Base-by-base conservation (phyloP, 306 rosid genomes). In the Trifolium repens region DNA sequence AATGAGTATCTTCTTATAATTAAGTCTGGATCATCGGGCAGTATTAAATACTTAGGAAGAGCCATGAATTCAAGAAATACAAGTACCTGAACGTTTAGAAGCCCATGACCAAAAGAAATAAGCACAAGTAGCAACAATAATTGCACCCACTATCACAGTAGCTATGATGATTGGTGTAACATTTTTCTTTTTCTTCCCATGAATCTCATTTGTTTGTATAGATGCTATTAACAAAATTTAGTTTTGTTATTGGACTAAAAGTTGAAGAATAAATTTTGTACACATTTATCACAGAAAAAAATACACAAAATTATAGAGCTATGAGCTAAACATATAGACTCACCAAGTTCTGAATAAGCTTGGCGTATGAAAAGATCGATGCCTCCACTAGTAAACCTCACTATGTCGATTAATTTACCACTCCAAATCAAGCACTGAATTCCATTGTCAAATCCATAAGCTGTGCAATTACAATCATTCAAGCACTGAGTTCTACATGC, bases 401-500 rank as follows among this genome's bases (percentile, higher is more conserved):
- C 22, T 6, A 67, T 11, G 77, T 84, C 87, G 44, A 42, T 7
- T 9, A 80, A 76, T 5, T 76, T 40, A 7, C 14, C 24, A 7
- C 34, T 67, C 87, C 87, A 80, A 8, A 0, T 10, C 73, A 84
- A 32, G 14, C 84, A 84, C 0, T 70, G 70, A 42, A 73, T 47
- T 7, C 15, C 63, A n/a, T 12, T 2, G 44, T 59, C 79, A 53
- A 42, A 43, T 49, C 77, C 82, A 60, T 43, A 84, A 8, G 84
- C 84, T 5, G 2, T n/a, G 32, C 84, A 84, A 26, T 76, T 76
- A 16, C 87, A 84, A 16, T 61, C 61, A 12, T 30, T 39, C 8
- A 60, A 34, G 54, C 87, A 84, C 6, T 1, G 1, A 3, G 5
- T 13, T 78, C 66, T 71, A n/a, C 86, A 78, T 24, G 13, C 32